These are phyloP conservation scores for Stereum hirsutum DNA, from an alignment of 1,284 basidiomycete species.

Conservation along the genomic window DNA sequence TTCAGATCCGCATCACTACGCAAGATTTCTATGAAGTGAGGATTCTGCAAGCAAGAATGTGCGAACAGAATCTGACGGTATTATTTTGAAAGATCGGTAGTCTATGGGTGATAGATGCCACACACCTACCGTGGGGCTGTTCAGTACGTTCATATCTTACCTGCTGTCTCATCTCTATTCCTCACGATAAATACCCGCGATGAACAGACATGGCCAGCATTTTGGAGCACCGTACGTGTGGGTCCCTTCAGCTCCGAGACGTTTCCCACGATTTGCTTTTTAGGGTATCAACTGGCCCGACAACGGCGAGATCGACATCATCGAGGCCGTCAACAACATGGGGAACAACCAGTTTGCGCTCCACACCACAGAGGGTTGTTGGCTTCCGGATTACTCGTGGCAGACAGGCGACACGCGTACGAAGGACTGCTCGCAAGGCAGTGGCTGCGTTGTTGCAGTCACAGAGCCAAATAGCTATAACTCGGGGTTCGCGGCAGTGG, in stretches of 20 bases:
- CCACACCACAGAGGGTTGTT: constrained; percentile 34
- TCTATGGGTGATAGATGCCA: constrained; percentile 38
- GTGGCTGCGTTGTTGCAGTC: constrained; percentile 60
- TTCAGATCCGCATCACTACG: constrained; percentile 42
- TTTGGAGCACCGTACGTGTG: constrained; percentile 32
- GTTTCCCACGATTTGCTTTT: no score
- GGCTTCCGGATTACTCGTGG: constrained; percentile 15
- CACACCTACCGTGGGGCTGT: constrained; percentile 49
- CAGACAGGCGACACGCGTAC: constrained; percentile 19
- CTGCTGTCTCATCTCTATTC: neutral
- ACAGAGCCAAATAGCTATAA: constrained; percentile 51
- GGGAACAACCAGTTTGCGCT: constrained; percentile 50
- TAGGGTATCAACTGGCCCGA: constrained; percentile 31
- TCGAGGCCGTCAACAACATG: constrained; percentile 34
- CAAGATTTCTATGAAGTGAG: constrained; percentile 38
- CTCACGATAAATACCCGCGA: no score
- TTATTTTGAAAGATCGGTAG: no score
- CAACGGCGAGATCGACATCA: constrained; percentile 39
- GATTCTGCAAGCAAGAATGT: no score
- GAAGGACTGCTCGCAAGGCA: constrained; percentile 37
- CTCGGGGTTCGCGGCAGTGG: constrained; percentile 45
- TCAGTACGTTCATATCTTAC: constrained; percentile 31
- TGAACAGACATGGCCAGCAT: constrained; percentile 27
- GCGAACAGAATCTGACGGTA: no score
- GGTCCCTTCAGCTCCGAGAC: no score